Conservation (phyloP, 2,329 filamentous ascomycete species). For the Emergomyces pasteurianus region DNA sequence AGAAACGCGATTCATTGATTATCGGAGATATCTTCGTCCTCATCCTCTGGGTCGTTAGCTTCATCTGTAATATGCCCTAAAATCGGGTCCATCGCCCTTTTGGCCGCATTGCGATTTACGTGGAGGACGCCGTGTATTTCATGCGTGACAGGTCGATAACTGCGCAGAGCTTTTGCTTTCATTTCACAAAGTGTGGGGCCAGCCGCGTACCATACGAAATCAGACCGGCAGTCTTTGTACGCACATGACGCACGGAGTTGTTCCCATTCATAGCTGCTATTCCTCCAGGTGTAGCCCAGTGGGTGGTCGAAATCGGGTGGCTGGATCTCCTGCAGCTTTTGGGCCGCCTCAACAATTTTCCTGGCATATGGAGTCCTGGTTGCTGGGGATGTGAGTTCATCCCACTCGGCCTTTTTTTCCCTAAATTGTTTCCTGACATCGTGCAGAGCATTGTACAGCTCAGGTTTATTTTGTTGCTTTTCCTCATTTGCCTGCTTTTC, state of each 20-base stretch:
- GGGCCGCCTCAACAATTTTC: slow-evolving; percentile 17
- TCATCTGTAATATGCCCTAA: not conserved
- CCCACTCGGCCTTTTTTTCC: slow-evolving; percentile 14
- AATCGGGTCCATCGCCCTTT: slow-evolving; percentile 2
- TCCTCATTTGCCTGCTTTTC: slow-evolving; percentile 13
- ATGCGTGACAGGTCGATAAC: slow-evolving; percentile 1
- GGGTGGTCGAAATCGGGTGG: slow-evolving; percentile 22
- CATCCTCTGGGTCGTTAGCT: slow-evolving; percentile 1
- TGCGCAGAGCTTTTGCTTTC: slow-evolving; percentile 14
- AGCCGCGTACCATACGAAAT: slow-evolving; percentile 16
- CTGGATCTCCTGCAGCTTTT: slow-evolving; percentile 19
- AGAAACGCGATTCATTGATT: slow-evolving; percentile 1
- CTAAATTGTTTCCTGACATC: slow-evolving; percentile 14
- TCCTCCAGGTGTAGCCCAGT: slow-evolving; percentile 24
- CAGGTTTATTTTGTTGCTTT: not conserved
- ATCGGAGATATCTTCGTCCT: slow-evolving; percentile 3
- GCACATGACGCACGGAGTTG: slow-evolving; percentile 28
- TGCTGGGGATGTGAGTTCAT: not conserved
- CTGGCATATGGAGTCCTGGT: slow-evolving; percentile 13
- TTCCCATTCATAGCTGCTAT: slow-evolving; percentile 21
- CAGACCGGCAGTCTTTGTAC: slow-evolving; percentile 14
- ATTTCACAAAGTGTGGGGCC: slow-evolving; percentile 20
- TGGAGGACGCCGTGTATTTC: slow-evolving; percentile 4
- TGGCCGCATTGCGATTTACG: slow-evolving; percentile 6
- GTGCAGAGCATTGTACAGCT: slow-evolving; percentile 9